These are phyloP conservation scores for Ascochyta pisi DNA, from an alignment of 2,329 filamentous ascomycete genomes.

Conservation along the genomic window DNA sequence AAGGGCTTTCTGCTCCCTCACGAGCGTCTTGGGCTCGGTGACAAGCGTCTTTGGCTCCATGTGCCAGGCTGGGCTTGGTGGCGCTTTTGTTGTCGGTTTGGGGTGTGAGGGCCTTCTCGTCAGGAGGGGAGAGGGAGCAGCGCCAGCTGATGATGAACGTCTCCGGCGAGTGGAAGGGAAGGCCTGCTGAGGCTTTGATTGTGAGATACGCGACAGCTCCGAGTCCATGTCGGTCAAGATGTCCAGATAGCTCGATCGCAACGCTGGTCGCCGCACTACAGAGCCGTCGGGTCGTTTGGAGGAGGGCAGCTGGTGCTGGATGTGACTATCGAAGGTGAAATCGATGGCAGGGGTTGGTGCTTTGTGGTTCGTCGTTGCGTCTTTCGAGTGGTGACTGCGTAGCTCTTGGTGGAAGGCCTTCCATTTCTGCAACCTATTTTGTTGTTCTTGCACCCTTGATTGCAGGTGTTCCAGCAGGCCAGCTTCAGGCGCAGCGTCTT, in stretches of 20 bases:
- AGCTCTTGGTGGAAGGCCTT: conserved; percentile 65
- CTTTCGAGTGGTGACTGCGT: conserved; percentile 18
- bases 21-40: conserved; percentile 10
- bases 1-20: conserved; percentile 24
- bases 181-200: conserved; percentile 22
- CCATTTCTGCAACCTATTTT: conserved; percentile 74
- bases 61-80: conserved; percentile 18
- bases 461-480: conserved; percentile 76
- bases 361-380: conserved; percentile 9
- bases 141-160: conserved; percentile 30
- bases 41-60: conserved; percentile 21
- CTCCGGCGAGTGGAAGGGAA: conserved; percentile 20
- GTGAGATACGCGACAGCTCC: conserved; percentile 33
- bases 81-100: conserved; percentile 22
- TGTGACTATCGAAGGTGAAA: conserved; percentile 44
- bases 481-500: conserved; percentile 60
- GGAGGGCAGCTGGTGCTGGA: conserved; percentile 36
- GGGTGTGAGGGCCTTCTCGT: conserved; percentile 28
- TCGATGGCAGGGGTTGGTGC: conserved; percentile 16
- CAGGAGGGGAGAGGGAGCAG: conserved; percentile 26
- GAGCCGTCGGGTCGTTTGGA: conserved; percentile 17
- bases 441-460: conserved; percentile 69
- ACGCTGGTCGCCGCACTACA: conserved; percentile 11
- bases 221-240: conserved; percentile 42
- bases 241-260: conserved; percentile 30